phyloP scores from a whole-genome alignment of 768 basidiomycete species.

The Serendipita indica region DNA sequence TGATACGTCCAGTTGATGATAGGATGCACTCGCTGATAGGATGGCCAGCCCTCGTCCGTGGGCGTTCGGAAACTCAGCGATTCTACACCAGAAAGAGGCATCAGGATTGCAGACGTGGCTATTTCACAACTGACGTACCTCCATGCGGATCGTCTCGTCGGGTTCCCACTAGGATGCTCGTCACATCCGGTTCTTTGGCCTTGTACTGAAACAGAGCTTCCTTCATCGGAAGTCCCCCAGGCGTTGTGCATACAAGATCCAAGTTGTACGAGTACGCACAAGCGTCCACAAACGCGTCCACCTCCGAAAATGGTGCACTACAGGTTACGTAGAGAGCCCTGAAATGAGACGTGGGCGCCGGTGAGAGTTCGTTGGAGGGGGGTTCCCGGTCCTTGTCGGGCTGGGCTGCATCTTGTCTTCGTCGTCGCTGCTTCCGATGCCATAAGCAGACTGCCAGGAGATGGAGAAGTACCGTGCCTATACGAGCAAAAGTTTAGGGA shows the following conservation, averaged over 20 bases:
- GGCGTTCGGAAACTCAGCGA: constrained; percentile 55
- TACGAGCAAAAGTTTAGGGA: background rate
- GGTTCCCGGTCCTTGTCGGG: background rate
- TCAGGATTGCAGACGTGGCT: background rate
- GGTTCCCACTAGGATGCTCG: constrained; percentile 80
- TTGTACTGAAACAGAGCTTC: constrained; percentile 63
- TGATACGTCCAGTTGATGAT: constrained; percentile 90
- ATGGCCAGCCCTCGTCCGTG: constrained; percentile 84
- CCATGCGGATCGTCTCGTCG: constrained; percentile 86
- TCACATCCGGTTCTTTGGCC: constrained; percentile 44
- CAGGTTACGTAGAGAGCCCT: constrained; percentile 73
- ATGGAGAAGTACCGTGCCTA: constrained; percentile 91
- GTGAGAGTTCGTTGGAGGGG: constrained; percentile 16
- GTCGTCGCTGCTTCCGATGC: constrained; percentile 31
- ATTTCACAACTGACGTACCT: constrained; percentile 35
- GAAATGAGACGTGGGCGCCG: constrained; percentile 18
- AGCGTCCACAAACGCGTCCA: constrained; percentile 71
- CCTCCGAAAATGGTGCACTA: constrained; percentile 67
- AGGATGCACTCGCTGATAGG: constrained; percentile 81
- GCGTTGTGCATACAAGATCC: constrained; percentile 52
- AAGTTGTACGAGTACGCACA: constrained; percentile 51
- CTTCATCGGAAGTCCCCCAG: constrained; percentile 62
- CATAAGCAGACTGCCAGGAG: constrained; percentile 48
- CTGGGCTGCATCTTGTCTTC: constrained; percentile 18
- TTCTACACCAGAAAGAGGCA: constrained; percentile 38